A percentile compares a stretch with the other conserved stretches of the same genome.
Conservation (phyloP, 1,284 basidiomycete species). For the Papiliotrema flavescens region DNA sequence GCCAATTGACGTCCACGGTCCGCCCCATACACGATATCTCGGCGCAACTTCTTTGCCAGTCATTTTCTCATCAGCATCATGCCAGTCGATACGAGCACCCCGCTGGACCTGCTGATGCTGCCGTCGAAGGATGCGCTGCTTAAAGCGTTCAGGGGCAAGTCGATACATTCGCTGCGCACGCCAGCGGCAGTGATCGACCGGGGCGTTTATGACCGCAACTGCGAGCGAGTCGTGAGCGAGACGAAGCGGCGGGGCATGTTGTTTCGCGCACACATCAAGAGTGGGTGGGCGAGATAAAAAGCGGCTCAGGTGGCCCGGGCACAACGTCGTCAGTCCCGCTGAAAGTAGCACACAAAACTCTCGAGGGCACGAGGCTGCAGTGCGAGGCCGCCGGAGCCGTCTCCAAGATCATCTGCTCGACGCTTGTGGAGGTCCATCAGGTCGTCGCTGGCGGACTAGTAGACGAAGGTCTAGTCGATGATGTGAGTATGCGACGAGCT, state of each 20-base stretch:
- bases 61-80: not conserved
- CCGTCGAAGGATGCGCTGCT: constrained; percentile 58
- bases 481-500: constrained; percentile 57
- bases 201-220: constrained; percentile 65
- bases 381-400: constrained; percentile 56
- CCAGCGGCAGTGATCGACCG: constrained; percentile 76
- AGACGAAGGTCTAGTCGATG: constrained; percentile 64
- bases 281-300: constrained; percentile 61
- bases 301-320: not conserved
- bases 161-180: constrained; percentile 62
- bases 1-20: too few relatives aligned
- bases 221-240: constrained; percentile 64
- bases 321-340: constrained; percentile 3
- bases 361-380: constrained; percentile 68
- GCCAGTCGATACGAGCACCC: constrained; percentile 12
- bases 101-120: constrained; percentile 24
- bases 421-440: constrained; percentile 39
- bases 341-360: constrained; percentile 56
- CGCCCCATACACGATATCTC: too few relatives aligned
- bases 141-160: constrained; percentile 60
- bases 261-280: constrained; percentile 81
- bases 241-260: constrained; percentile 61
- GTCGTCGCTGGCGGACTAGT: constrained; percentile 52
- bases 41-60: too few relatives aligned
- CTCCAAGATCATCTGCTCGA: constrained; percentile 33